Conservation (phyloP, 2,329 filamentous ascomycete genomes). For the Dichotomopilus funicola region DNA sequence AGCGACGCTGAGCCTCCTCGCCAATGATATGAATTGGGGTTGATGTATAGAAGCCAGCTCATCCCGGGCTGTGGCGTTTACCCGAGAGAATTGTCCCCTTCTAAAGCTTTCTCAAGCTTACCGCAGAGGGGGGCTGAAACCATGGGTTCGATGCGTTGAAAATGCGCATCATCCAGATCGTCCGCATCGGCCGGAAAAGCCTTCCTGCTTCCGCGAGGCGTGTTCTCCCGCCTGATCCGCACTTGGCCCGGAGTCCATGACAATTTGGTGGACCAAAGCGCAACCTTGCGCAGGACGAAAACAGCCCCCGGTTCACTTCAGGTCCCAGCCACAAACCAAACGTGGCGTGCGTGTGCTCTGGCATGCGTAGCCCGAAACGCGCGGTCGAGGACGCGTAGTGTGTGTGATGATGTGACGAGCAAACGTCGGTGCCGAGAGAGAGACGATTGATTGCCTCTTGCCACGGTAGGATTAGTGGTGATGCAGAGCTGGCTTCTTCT, state of each 20-base stretch:
- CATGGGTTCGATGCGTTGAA: constrained; percentile 22
- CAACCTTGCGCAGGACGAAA: background rate
- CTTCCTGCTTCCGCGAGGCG: constrained; percentile 35
- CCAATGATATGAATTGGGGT: background rate
- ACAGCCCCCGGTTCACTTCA: background rate
- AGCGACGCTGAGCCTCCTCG: background rate
- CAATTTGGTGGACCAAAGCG: constrained; percentile 13
- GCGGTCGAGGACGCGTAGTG: background rate
- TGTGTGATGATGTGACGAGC: background rate
- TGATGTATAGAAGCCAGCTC: no score
- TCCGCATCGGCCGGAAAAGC: constrained; percentile 31
- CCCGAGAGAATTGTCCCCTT: no score
- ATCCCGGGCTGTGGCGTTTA: no score
- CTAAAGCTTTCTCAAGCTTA: no score
- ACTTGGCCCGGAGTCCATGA: constrained; percentile 19
- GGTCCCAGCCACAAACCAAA: no score
- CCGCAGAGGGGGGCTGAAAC: background rate
- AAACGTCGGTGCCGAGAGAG: background rate
- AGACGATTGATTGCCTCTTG: no score
- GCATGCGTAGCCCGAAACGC: background rate
- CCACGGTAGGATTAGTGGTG: no score
- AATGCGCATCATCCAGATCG: constrained; percentile 36
- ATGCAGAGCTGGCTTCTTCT: background rate
- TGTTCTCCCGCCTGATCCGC: constrained; percentile 34
- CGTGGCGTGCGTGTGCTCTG: no score